These are phyloP conservation scores for Eucalyptus cloeziana DNA, from an alignment of 345 rosid genomes.

Conservation along the genomic window DNA sequence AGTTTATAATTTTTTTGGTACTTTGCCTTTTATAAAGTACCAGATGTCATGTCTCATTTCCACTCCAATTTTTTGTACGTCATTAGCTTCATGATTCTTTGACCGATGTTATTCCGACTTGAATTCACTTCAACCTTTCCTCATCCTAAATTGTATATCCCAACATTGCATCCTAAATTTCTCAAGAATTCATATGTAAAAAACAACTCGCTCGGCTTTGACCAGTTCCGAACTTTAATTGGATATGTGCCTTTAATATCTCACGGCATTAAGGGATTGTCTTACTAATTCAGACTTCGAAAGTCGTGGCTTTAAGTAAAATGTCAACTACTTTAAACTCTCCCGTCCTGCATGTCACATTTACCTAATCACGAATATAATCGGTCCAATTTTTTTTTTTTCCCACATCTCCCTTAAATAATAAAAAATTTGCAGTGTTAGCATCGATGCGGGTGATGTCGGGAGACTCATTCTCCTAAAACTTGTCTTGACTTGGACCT, in stretches of 20 bases:
- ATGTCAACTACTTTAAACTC: neutral
- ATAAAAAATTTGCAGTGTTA: neutral
- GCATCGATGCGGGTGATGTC: neutral
- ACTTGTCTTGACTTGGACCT: neutral
- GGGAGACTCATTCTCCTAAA: neutral
- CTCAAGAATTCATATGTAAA: neutral
- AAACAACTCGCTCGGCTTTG: neutral
- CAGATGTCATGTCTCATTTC: neutral
- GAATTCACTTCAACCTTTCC: neutral
- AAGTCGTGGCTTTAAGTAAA: neutral
- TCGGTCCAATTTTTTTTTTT: neutral
- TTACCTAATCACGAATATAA: neutral
- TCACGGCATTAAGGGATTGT: neutral
- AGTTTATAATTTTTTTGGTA: no score
- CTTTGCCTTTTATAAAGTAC: no score
- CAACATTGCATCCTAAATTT: neutral
- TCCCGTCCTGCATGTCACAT: neutral
- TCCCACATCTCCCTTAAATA: neutral
- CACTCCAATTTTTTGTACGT: neutral
- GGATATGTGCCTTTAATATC: neutral
- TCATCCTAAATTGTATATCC: neutral
- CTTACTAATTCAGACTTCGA: neutral
- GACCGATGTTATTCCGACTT: neutral
- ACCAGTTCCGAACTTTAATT: neutral
- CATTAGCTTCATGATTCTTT: neutral